Evolutionary conservation across 352 stramenopile genomes (phyloP).

Genomic region (Globisporangium lucens): DNA sequence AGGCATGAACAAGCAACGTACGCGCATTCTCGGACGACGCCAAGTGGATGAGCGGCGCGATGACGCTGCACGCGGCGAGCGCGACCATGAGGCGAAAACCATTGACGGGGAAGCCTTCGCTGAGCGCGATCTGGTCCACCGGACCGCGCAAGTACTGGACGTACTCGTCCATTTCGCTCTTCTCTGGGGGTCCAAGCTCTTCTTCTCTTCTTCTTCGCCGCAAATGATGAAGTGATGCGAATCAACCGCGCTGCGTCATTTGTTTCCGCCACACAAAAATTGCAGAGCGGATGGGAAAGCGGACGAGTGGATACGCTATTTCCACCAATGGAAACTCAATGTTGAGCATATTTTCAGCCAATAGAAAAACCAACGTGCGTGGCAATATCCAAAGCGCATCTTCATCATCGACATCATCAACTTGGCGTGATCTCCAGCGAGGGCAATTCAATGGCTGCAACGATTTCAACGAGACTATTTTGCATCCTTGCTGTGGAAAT

Average conservation of each 20-base stretch:
- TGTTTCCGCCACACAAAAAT: slow-evolving; percentile 13
- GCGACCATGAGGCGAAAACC: slow-evolving; percentile 77
- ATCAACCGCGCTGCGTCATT: slow-evolving; percentile 21
- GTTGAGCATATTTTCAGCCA: slow-evolving; percentile 16
- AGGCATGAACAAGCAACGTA: slow-evolving; percentile 22
- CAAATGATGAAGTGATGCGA: slow-evolving; percentile 21
- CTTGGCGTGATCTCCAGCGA: background rate
- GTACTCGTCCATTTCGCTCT: slow-evolving; percentile 38
- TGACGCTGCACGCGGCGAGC: slow-evolving; percentile 57
- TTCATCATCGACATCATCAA: background rate
- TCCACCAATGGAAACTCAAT: slow-evolving; percentile 34
- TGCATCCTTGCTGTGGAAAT: background rate
- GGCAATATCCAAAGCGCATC: background rate
- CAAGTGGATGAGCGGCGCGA: slow-evolving; percentile 67
- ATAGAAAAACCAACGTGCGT: slow-evolving; percentile 1
- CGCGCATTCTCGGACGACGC: slow-evolving; percentile 50
- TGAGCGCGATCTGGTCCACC: slow-evolving; percentile 60
- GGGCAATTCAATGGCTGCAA: background rate
- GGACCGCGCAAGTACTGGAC: slow-evolving; percentile 58
- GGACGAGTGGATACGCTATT: background rate
- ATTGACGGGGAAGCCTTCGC: slow-evolving; percentile 72
- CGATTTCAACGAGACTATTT: background rate
- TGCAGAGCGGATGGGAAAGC: background rate
- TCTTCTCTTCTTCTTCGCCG: slow-evolving; percentile 4
- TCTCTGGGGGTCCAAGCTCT: background rate